phyloP scores from a whole-genome alignment of 108 stramenopile genomes.

The Pseudonitzschia delicatissima region DNA sequence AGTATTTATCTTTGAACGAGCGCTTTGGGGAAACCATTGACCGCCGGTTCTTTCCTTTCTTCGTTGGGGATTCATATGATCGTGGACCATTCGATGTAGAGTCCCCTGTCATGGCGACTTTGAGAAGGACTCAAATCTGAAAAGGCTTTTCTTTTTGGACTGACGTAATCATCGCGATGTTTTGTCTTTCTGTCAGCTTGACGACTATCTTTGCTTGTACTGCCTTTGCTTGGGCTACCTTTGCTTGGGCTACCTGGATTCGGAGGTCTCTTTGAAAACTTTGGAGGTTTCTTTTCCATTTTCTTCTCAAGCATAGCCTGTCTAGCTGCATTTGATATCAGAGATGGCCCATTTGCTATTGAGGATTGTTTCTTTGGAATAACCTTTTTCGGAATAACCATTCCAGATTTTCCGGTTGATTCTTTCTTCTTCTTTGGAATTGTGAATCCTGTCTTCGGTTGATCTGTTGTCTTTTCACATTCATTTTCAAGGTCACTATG shows the following conservation, averaged over 20 bases:
- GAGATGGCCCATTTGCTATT: neutral
- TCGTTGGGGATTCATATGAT: neutral
- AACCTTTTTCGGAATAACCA: neutral
- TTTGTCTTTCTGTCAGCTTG: neutral
- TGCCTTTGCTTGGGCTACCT: neutral
- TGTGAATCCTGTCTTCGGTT: neutral
- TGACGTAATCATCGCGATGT: neutral
- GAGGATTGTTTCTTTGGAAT: conserved; percentile 11
- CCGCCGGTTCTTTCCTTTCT: neutral
- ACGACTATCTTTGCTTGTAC: neutral
- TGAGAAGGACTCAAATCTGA: neutral
- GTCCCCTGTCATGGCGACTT: neutral
- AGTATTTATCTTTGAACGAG: neutral
- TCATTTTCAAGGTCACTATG: conserved; percentile 8
- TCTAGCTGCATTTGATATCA: neutral
- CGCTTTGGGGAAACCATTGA: neutral
- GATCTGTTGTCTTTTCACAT: neutral
- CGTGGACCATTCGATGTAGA: neutral
- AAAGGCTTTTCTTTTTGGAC: conserved; percentile 1
- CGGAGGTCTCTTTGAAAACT: neutral
- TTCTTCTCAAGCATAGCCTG: conserved; percentile 3
- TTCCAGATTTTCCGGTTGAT: neutral
- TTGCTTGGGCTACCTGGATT: neutral
- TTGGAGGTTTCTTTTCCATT: neutral
- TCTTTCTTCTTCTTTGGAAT: conserved; percentile 13